Base-by-base conservation (phyloP, 805 yeast species). In the Debaryomyces tyrocola region DNA sequence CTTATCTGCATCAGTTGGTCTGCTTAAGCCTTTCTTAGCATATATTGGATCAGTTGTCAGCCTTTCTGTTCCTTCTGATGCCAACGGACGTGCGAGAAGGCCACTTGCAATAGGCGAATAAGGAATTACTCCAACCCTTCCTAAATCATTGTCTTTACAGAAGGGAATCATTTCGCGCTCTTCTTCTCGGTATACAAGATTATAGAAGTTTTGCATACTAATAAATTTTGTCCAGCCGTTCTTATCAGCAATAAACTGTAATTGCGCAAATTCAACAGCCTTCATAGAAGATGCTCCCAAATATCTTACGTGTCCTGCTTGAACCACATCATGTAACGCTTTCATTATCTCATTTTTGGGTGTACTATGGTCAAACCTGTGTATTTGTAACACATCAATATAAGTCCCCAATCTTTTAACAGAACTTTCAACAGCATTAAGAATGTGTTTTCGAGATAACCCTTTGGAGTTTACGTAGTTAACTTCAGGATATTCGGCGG, bases 201-300 rank as follows among this genome's bases (percentile, higher is more conserved):
- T 81, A 60, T 81, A 79, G 55, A 65, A 75, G 50, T 76, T 77
- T 60, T 83, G 87, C 78, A 81, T 76, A 15, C 77, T 67, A 45
- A 83, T 69, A 51, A 83, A 83, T 56, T 79, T 80, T 50, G 68
- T 67, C 83, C 83, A 82, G 33, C 73, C 74, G 50, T 74, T 49
- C 53, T 69, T 69, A 45, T 82, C 85, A 4, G 88, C 87, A 47
- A 72, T 61, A 50, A 60, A 65, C 55, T 83, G 87, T 54, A 80
- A 54, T 53, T 70, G 74, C 3, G 72, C 79, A 59, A 83, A 82
- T 53, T 82, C 79, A 11, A 66, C 60, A 1, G 83, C 75, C 50
- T 69, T 66, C 87, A 83, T 83, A 1, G 83, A 64, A 1, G 85
- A 81, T 1, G 87, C 85, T 8, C 87, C 87, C 47, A 83, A 72